Evolutionary conservation across 2,329 filamentous ascomycete species (phyloP), one percentile per base, ranked within the genome.

Genomic region (Cladosporium sphaerospermum): DNA sequence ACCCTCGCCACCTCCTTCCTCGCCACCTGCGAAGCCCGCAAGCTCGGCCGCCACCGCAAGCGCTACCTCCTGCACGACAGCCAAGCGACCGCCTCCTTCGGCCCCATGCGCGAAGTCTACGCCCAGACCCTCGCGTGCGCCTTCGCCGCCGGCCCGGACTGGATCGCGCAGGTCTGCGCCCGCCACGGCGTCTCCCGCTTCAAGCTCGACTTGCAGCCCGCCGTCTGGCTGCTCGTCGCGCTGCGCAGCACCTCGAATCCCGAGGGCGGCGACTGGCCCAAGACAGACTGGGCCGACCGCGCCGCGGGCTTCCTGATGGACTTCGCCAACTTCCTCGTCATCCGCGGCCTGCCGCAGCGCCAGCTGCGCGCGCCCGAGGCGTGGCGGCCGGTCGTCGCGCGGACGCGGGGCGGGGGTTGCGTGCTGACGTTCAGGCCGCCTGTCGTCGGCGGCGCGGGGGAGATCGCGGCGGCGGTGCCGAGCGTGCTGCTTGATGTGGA

Each of bases 41-140:
- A 67, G 47, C 56, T 59, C 34, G 65, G 65, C 28, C 57, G 65
- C 19, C 66, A 68, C 44, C 59, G 65, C 19, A 60, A 61, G 33
- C 62, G 65, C n/a, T 68, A 68, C 53, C 56, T 68, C 16, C 55
- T 62, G 8, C 54, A 60, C 34, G 64, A 68, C 46, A 40, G 53
- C 3, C 58, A 59, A 7, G 56, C 62, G 10, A 69, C 73, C 32
- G 57, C 63, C 3, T 65, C 70, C 13, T 68, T 69, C 16, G 62
- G 68, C 11, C 61, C 66, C 2, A 69, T 73, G 63, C 61, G 62
- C n/a, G 72, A 72, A 36, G 65, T 71, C 4, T 75, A 72, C 59
- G 63, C 67, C 11, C 69, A 73, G 51, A 72, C 70, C 4, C 61
- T 75, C 2, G 68, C 69, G 2, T 73, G 71, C 56, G 61, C 69